Conservation (phyloP, 352 stramenopile species). For the Phytopythium sindhum region DNA sequence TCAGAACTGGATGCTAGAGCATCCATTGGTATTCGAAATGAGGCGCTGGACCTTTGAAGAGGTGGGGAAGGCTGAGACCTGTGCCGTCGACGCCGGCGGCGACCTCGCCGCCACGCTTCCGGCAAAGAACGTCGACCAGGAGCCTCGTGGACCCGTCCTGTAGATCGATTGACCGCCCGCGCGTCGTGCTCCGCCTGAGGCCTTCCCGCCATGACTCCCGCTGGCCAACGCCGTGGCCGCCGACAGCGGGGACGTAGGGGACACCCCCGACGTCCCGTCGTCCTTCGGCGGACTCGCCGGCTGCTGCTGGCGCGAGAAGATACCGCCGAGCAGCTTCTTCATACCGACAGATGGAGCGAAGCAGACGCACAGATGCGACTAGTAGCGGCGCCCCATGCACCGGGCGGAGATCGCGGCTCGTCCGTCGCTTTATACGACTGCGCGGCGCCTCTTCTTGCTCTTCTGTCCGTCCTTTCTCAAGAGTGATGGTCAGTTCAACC, state of each 20-base stretch:
- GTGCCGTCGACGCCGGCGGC: background rate
- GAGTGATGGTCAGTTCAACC: conserved; percentile 6
- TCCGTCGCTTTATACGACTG: no score
- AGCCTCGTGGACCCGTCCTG: conserved; percentile 32
- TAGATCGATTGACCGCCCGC: conserved; percentile 2
- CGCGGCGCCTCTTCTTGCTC: background rate
- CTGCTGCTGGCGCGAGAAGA: conserved; percentile 43
- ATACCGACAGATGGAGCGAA: conserved; percentile 19
- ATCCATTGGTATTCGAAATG: background rate
- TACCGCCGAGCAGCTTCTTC: conserved; percentile 67
- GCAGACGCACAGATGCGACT: background rate
- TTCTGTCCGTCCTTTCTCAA: background rate
- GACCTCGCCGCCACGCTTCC: background rate
- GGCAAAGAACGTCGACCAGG: conserved; percentile 39
- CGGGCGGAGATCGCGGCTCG: background rate
- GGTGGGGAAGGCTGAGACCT: conserved; percentile 13
- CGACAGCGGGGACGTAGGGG: conserved; percentile 5
- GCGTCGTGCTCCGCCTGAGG: background rate
- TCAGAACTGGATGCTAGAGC: background rate
- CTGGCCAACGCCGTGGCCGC: background rate
- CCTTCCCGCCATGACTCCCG: background rate
- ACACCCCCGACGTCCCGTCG: conserved; percentile 1
- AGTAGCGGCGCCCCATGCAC: background rate
- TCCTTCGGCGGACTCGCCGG: conserved; percentile 10
- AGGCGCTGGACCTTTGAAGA: conserved; percentile 22